Base-by-base conservation (phyloP, 305 asterid genomes). In the Fraxinus platypoda region DNA sequence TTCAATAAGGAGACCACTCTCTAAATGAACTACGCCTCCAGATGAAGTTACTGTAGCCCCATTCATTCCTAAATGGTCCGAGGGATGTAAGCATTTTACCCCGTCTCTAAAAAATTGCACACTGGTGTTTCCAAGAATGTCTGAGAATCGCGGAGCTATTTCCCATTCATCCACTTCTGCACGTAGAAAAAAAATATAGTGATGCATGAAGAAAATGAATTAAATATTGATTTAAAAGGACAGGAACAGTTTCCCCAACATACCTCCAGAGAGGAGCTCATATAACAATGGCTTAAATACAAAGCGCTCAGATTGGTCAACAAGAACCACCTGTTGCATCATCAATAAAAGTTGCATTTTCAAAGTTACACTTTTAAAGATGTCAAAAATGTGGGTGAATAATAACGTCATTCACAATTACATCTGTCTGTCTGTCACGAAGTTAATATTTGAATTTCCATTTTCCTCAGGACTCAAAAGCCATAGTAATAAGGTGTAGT, bases 91-190 rank as follows among this genome's bases (percentile, higher is more conserved):
- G 81, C 89, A 87, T 81, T 90, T 92, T 80, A 95, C 97, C 87
- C 87, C 89, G 84, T 91, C 99, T 86, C 88, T 91, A 81, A 91
- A 84, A 86, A 95, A 95, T 82, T 88, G 92, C 86, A 94, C 98
- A 6, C 75, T 52, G 2, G 98, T 95, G 84, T 88, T 93, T 71
- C 94, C 92, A 46, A 93, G 92, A 91, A 94, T 90, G 75, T 95
- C 98, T 26, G 92, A 87, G 88, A 95, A 95, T 52, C 90, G 91
- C 80, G 98, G 99, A 88, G 99, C 99, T 85, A 95, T 92, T 87
- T 95, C 99, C 99, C 99, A 95, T 86, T 90, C 90, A 80, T 94
- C 97, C 52, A 95, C 98, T 93, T 95, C 98, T 95, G 97, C 90
- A 88, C 43, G 78, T 79, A 37, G 81, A 80, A 79, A 89, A 81